Evolutionary conservation across 768 basidiomycete species (phyloP), one percentile per base, ranked within the genome.

Genomic region (Suillus bovinus): DNA sequence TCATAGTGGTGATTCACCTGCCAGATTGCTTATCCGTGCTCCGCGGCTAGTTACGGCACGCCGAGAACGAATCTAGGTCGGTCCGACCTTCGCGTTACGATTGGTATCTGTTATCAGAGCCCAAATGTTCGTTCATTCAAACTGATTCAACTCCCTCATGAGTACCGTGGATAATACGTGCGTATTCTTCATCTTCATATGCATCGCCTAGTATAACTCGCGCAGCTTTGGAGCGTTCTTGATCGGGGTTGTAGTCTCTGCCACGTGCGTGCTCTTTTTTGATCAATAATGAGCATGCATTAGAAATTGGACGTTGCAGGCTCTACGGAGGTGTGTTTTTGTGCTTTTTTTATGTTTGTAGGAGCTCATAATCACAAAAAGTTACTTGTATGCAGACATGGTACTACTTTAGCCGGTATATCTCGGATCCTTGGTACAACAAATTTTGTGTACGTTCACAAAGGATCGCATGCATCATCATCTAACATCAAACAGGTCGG

Each of bases 331-430:
- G 82, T 81, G 58, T 11, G 71, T 62, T 22, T 1, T 31, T 47
- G 33, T 58, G 46, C 33, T 5, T 36, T 54, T 54, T 16, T 16
- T 34, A 10, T 10, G 33, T 10, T 2, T 10, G 39, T 36, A 50
- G 11, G 56, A 1, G 27, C 8, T 63, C 59, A 38, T 66, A 22
- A 9, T 34, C 33, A 2, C 53, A 54, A 4, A 14, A 41, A 85
- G 84, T 84, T 22, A 83, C 82, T 24, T 74, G 76, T 57, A 72
- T 84, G 34, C 84, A 85, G 68, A 76, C 78, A 3, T 82, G 77
- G 74, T 84, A 80, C 61, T 85, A 84, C 65, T 83, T 73, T 63
- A 78, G 73, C 22, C 79, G 31, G 8, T 64, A 83, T 65, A 78
- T 80, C 61, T 74, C 72, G 11, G 83, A 84, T 69, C 64, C 69